Evolutionary conservation across 768 basidiomycete species (phyloP).

Genomic region (Panaeolus cyanescens): DNA sequence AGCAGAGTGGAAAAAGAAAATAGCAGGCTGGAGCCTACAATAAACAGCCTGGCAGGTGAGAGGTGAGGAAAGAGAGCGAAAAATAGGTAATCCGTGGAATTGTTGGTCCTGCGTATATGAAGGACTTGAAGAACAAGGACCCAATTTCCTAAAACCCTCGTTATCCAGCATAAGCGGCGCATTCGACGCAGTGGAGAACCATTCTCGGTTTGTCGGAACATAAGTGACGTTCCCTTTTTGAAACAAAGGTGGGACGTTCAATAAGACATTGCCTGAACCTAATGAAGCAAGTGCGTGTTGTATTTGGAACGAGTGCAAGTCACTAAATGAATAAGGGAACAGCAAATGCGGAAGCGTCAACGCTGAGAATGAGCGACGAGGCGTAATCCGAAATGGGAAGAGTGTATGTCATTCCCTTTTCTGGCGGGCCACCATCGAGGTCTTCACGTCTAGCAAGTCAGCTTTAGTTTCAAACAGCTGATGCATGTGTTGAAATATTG

Average conservation of each 20-base stretch:
- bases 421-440: not conserved
- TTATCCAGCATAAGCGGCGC: constrained; percentile 3
- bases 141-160: constrained; percentile 3
- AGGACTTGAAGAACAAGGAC: constrained; percentile 29
- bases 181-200: constrained; percentile 10
- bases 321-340: not conserved
- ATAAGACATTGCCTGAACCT: constrained; percentile 2
- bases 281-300: not conserved
- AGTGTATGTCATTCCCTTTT: not conserved
- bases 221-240: constrained; percentile 26
- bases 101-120: constrained; percentile 17
- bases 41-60: not conserved
- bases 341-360: constrained; percentile 6
- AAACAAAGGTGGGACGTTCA: constrained; percentile 23
- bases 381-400: not conserved
- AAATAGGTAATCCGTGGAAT: constrained; percentile 11
- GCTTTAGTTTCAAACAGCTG: not conserved
- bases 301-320: not conserved
- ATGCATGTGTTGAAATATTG: not conserved
- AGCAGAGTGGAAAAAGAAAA: constrained; percentile 8
- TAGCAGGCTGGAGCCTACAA: not conserved
- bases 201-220: constrained; percentile 8
- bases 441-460: not conserved
- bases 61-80: constrained; percentile 14
- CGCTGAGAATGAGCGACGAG: not conserved